Base-by-base conservation (phyloP, 345 rosid species). In the Eucalyptus dawsonii region DNA sequence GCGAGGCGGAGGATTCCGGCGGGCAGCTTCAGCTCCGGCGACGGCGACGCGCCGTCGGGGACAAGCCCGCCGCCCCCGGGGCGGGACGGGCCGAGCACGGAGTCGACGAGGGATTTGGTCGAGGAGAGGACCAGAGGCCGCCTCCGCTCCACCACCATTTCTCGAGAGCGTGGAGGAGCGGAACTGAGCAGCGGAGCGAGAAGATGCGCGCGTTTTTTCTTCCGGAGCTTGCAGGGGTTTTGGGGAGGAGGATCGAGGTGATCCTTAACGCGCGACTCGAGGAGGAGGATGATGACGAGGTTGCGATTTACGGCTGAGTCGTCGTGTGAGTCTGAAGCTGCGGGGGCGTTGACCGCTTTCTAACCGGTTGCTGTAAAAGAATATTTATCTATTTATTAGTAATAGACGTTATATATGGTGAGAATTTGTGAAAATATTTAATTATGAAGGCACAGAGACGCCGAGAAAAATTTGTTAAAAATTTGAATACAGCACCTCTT, bases 51-150 rank as follows among this genome's bases (percentile, higher is more conserved):
- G 45, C 89, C 89, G 31, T 89, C 51, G 65, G 91, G 19, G 86
- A 87, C 44, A 19, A 88, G 60, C 19, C 65, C 88, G 4, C 53
- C 88, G 47, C 25, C 88, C 31, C 49, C 90, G 80, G 91, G 90
- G 37, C 87, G 93, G 5, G 93, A 89, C 22, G 96, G 92, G 87
- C 58, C 88, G 9, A 96, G 94, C 5, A 98, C 58, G 76, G 98
- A 94, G 88, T 95, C 91, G 93, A 97, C 86, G 69, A 95, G 94
- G 87, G 90, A 31, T 92, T 93, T 97, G 87, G 97, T 97, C 86
- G 99, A 96, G 91, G 96, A 94, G 14, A 96, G 97, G 40, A 98
- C 90, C 88, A 96, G 95, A 91, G 99, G 98, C 93, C 89, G 94
- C 93, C 99, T 94, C 91, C 96, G 93, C 93, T 91, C 97, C 89